Evolutionary conservation across 352 stramenopile genomes (phyloP).

Genomic region (Pseudoperonospora humuli): DNA sequence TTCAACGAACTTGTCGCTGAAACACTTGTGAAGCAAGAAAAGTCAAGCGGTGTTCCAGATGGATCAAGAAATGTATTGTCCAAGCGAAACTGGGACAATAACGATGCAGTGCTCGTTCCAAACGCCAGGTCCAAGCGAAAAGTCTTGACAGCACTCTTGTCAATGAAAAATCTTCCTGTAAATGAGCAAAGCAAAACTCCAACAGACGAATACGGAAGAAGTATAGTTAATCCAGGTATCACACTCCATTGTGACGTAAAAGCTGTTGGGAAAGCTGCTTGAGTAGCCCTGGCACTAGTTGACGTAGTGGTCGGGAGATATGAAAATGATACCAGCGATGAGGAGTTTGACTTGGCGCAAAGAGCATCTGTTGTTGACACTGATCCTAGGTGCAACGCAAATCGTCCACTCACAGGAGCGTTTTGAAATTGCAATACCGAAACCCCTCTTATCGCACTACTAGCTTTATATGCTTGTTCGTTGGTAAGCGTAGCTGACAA

Average conservation of each 20-base stretch:
- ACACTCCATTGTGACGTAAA: conserved; percentile 25
- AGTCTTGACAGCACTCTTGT: conserved; percentile 33
- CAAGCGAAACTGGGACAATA: conserved; percentile 21
- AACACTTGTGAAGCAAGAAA: conserved; percentile 28
- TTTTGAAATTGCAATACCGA: conserved; percentile 38
- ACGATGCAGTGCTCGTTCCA: conserved; percentile 7
- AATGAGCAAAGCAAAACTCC: conserved; percentile 43
- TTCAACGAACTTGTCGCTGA: conserved; percentile 7
- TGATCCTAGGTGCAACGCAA: conserved; percentile 26
- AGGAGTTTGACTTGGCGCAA: conserved; percentile 32
- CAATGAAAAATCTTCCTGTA: conserved; percentile 43
- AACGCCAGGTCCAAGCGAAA: conserved; percentile 47
- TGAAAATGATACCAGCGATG: conserved; percentile 32
- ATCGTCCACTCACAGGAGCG: conserved; percentile 29
- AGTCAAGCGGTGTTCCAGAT: conserved; percentile 38
- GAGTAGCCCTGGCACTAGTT: conserved; percentile 14
- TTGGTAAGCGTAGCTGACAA: conserved; percentile 21
- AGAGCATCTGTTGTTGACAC: conserved; percentile 28
- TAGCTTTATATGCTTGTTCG: conserved; percentile 29
- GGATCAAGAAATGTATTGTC: conserved; percentile 42
- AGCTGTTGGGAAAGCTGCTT: conserved; percentile 19
- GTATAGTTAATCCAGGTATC: conserved; percentile 25
- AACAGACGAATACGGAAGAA: conserved; percentile 6
- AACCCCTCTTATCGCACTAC: conserved; percentile 33
- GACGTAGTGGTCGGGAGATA: conserved; percentile 29